Conservation (phyloP, 2,329 filamentous ascomycete species). For the Rutstroemia sp. region DNA sequence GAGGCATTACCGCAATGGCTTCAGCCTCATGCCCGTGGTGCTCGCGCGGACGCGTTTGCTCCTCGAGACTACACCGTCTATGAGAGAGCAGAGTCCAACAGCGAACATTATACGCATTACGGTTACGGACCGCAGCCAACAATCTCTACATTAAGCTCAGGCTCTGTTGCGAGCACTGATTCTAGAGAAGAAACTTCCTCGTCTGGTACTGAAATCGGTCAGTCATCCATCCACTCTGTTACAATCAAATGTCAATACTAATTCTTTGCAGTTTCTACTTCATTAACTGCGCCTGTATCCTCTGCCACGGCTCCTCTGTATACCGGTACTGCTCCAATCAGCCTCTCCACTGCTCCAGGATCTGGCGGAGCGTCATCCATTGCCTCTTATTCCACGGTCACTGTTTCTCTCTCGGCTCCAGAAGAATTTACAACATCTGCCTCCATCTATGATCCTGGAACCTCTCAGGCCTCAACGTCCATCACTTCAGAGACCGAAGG, state of each 20-base stretch:
- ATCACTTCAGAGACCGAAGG: background rate
- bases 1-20: constrained; percentile 22
- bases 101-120: constrained; percentile 22
- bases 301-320: background rate
- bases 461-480: background rate
- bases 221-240: background rate
- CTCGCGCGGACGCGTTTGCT: constrained; percentile 10
- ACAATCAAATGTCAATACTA: background rate
- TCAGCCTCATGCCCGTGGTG: constrained; percentile 14
- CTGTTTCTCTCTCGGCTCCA: background rate
- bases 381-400: constrained; percentile 2
- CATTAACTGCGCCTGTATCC: background rate
- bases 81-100: constrained; percentile 10
- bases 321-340: constrained; percentile 3
- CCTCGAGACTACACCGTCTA: constrained; percentile 24
- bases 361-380: constrained; percentile 3
- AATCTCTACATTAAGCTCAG: constrained; percentile 1
- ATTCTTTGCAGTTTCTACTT: background rate
- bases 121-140: constrained; percentile 25
- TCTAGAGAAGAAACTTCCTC: constrained; percentile 12
- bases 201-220: background rate
- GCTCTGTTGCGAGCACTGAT: constrained; percentile 9
- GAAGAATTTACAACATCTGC: constrained; percentile 1
- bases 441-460: constrained; percentile 7
- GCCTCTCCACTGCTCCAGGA: background rate